Conservation (phyloP, 2,329 filamentous ascomycete species). For the Fusarium circinatum region DNA sequence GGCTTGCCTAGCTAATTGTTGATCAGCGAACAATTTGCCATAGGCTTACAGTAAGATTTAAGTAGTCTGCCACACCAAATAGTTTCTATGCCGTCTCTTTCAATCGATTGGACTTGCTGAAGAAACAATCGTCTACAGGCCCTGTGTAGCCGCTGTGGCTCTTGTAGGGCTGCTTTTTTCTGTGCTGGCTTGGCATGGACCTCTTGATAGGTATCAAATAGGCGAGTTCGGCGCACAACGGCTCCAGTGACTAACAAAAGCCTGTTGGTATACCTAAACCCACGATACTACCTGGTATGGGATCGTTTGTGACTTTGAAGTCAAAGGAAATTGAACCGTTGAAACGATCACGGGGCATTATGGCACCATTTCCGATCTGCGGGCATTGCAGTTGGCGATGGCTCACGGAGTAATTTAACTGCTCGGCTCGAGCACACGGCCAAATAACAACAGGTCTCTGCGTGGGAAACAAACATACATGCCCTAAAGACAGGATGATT, state of each 20-base stretch:
- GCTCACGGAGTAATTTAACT: neutral
- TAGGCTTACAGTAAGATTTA: neutral
- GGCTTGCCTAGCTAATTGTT: neutral
- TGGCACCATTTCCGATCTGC: constrained; percentile 30
- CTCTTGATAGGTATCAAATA: constrained; percentile 20
- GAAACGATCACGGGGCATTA: constrained; percentile 27
- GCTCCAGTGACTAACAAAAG: neutral
- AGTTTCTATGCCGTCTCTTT: neutral
- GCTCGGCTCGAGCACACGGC: neutral
- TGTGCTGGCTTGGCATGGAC: constrained; percentile 15
- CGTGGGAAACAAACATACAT: neutral
- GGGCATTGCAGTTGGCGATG: neutral
- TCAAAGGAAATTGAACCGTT: constrained; percentile 21
- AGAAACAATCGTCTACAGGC: neutral
- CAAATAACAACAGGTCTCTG: neutral
- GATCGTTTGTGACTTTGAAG: constrained; percentile 19
- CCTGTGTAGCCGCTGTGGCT: constrained; percentile 30
- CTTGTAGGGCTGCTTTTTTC: constrained; percentile 38
- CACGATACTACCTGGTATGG: constrained; percentile 17
- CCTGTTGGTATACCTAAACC: neutral
- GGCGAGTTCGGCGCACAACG: constrained; percentile 29
- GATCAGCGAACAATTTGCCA: constrained; percentile 3
- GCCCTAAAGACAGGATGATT: neutral
- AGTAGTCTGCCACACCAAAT: constrained; percentile 1
- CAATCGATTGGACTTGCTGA: neutral